Evolutionary conservation across 805 yeast genomes (phyloP).

Genomic region (Kodamaea nitidulidarum): DNA sequence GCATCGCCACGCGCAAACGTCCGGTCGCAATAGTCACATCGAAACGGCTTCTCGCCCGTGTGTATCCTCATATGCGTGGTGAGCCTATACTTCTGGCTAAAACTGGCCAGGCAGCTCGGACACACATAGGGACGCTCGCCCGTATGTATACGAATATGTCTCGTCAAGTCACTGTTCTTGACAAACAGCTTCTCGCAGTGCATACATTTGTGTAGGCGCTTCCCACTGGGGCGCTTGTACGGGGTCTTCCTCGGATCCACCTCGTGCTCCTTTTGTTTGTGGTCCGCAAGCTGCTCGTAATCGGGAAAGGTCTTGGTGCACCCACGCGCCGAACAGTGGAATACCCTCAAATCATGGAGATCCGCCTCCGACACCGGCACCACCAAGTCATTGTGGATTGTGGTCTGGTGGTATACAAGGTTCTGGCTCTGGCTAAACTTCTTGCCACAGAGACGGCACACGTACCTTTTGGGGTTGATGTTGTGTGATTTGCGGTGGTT

Average conservation of each 20-base stretch:
- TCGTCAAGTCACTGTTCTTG: constrained; percentile 12
- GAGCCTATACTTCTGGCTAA: constrained; percentile 11
- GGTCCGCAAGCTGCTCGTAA: constrained; percentile 10
- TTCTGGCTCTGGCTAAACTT: constrained; percentile 12
- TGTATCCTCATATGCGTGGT: constrained; percentile 22
- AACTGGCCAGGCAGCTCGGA: constrained; percentile 9
- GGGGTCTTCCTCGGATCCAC: constrained; percentile 16
- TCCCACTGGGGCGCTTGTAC: constrained; percentile 19
- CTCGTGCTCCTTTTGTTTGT: constrained; percentile 8
- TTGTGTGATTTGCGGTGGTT: constrained; percentile 12
- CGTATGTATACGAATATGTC: constrained; percentile 10
- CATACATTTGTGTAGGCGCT: constrained; percentile 19
- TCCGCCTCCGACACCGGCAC: constrained; percentile 3
- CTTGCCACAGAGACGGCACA: constrained; percentile 12
- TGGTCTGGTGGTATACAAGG: constrained; percentile 11
- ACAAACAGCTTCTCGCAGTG: constrained; percentile 22
- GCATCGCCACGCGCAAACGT: constrained; percentile 24
- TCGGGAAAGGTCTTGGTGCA: constrained; percentile 17
- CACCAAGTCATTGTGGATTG: constrained; percentile 10
- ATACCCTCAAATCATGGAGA: constrained; percentile 8
- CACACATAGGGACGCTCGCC: constrained; percentile 10
- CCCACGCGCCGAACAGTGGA: constrained; percentile 14
- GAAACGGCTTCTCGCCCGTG: constrained; percentile 84
- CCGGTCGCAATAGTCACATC: constrained; percentile 56
- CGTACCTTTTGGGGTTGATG: constrained; percentile 11